These are phyloP conservation scores for Phytophthora lateralis DNA, from an alignment of 352 stramenopile species.

Conservation along the genomic window DNA sequence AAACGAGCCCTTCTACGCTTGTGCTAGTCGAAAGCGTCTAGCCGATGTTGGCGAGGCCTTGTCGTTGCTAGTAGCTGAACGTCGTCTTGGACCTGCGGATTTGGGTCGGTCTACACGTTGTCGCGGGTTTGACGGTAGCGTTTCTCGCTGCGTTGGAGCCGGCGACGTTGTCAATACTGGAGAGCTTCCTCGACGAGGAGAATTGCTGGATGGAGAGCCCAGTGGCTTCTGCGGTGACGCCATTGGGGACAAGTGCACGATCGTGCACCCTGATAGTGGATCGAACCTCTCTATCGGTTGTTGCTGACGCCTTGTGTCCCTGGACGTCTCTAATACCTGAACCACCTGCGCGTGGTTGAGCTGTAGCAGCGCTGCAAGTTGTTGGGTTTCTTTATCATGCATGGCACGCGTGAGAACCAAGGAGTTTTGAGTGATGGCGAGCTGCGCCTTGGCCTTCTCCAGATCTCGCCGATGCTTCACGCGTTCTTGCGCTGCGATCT, in stretches of 20 bases:
- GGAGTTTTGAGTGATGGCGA: slow-evolving; percentile 42
- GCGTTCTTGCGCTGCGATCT: slow-evolving; percentile 35
- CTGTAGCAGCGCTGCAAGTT: slow-evolving; percentile 53
- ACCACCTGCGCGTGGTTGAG: slow-evolving; percentile 46
- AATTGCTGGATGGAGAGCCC: slow-evolving; percentile 13
- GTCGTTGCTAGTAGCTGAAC: neutral
- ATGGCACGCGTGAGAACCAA: slow-evolving; percentile 62
- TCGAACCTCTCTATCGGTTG: slow-evolving; percentile 47
- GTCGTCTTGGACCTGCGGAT: slow-evolving; percentile 16
- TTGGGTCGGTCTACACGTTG: slow-evolving; percentile 19
- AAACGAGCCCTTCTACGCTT: neutral
- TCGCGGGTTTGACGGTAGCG: neutral
- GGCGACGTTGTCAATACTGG: slow-evolving; percentile 10
- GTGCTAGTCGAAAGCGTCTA: slow-evolving; percentile 2
- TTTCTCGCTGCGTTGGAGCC: neutral
- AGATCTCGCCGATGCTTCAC: slow-evolving; percentile 48
- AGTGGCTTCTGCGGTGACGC: slow-evolving; percentile 28
- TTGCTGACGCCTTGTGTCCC: slow-evolving; percentile 6
- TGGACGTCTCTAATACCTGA: slow-evolving; percentile 39
- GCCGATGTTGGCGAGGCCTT: slow-evolving; percentile 1
- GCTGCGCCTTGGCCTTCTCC: slow-evolving; percentile 32
- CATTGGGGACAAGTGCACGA: slow-evolving; percentile 27
- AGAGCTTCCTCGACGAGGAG: slow-evolving; percentile 18
- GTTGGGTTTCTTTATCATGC: slow-evolving; percentile 73
- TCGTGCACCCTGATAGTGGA: slow-evolving; percentile 42